Percentiles rank a stretch among this genome's conserved stretches.
These are phyloP conservation scores for Neofusicoccum laricinum DNA, from an alignment of 2,329 filamentous ascomycete genomes.

Conservation along the genomic window DNA sequence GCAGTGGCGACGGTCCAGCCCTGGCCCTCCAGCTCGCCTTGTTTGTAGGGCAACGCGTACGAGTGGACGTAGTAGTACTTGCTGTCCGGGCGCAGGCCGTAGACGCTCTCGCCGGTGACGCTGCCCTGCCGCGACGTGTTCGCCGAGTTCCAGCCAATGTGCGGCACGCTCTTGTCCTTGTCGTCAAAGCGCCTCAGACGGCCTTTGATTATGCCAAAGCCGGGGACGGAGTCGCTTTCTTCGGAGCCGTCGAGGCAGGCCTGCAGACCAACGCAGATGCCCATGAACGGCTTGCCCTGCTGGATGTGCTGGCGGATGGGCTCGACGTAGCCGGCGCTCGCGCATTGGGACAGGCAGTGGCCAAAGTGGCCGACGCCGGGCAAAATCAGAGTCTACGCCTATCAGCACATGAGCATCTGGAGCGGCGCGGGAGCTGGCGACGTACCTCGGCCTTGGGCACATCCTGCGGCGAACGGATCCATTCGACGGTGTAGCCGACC, in stretches of 20 bases:
- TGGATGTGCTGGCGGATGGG: slow-evolving; percentile 80
- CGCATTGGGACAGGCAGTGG: slow-evolving; percentile 85
- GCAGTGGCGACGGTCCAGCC: slow-evolving; percentile 94
- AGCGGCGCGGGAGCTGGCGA: background rate
- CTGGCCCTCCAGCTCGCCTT: slow-evolving; percentile 70
- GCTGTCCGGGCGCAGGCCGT: slow-evolving; percentile 73
- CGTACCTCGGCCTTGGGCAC: slow-evolving; percentile 78
- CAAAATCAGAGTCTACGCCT: slow-evolving; percentile 77
- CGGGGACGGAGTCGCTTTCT: slow-evolving; percentile 69
- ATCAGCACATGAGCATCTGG: slow-evolving; percentile 31
- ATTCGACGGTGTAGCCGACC: slow-evolving; percentile 87
- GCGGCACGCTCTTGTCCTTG: slow-evolving; percentile 82
- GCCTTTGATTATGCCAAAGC: slow-evolving; percentile 72
- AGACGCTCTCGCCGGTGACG: slow-evolving; percentile 57
- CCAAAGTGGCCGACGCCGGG: slow-evolving; percentile 97
- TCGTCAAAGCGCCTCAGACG: slow-evolving; percentile 74
- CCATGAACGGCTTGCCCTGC: slow-evolving; percentile 95
- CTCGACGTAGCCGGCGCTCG: slow-evolving; percentile 76
- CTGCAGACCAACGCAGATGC: slow-evolving; percentile 92
- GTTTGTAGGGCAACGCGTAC: slow-evolving; percentile 75
- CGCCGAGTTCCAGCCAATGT: slow-evolving; percentile 98
- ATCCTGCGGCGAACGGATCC: slow-evolving; percentile 82
- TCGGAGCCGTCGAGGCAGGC: slow-evolving; percentile 82
- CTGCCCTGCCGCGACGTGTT: slow-evolving; percentile 52
- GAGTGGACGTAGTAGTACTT: slow-evolving; percentile 99